Base-by-base conservation (phyloP, 495 filamentous ascomycete genomes). In the Lasiosphaeria ovina region DNA sequence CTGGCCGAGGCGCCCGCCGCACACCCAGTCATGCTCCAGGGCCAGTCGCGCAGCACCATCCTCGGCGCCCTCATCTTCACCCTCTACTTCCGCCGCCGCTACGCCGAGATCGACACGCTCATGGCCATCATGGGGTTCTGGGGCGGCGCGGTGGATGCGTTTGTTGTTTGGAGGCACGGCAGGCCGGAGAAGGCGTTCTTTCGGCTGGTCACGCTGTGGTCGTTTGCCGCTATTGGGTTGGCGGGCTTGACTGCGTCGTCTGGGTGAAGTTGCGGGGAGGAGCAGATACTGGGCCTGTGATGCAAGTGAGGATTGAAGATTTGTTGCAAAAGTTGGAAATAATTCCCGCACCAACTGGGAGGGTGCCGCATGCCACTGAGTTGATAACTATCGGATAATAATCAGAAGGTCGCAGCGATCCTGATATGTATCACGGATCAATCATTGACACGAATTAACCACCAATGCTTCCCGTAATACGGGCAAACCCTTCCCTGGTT, bases 1-100 rank as follows among this genome's bases (percentile, higher is more conserved):
- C 4, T 59, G n/a, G 48, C 57, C 44, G 44, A 47, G 44, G 12
- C 44, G 44, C 44, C 44, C 7, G 44, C 44, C 44, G 44, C 44
- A 4, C 44, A 47, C 3, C 44, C 44, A 0, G 44, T 47, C 44
- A 47, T 47, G 44, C 12, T 47, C 44, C 8, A 9, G 12, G 44
- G 44, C 6, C 44, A 47, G 44, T 47, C 44, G 44, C 44, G 44
- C 44, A 47, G 44, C 44, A 47, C 44, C 44, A 47, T 47, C 11
- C 44, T 47, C 44, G 44, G 44, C 44, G 44, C 16, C 44, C 44
- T 47, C 44, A 47, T 47, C 6, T 47, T 47, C 44, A 47, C 44
- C 44, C 16, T 47, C 12, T 47, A 47, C 44, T 47, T 47, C 44
- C 44, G 44, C 12, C 44, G 44, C 7, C 44, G 44, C 12, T 47